These are phyloP conservation scores for Aspergillus tamarii DNA, from an alignment of 2,329 filamentous ascomycete species.

Conservation along the genomic window DNA sequence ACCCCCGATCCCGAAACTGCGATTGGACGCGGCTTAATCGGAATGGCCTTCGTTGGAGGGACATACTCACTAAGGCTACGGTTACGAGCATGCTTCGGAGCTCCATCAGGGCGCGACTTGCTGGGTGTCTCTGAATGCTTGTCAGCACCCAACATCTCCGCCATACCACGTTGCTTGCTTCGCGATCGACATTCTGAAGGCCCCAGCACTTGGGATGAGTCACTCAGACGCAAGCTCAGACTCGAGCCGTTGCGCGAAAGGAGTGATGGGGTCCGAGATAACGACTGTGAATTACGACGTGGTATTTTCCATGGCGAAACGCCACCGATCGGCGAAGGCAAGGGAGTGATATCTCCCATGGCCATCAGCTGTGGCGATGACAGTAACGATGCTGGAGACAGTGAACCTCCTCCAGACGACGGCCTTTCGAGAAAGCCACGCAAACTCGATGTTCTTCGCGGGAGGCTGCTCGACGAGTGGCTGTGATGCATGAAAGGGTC, in stretches of 20 bases:
- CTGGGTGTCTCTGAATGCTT: slow-evolving; percentile 26
- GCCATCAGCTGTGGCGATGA: slow-evolving; percentile 74
- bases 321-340: slow-evolving; percentile 70
- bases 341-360: slow-evolving; percentile 76
- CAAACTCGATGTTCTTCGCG: slow-evolving; percentile 49
- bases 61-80: slow-evolving; percentile 88
- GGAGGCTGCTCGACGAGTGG: slow-evolving; percentile 46
- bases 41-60: slow-evolving; percentile 67
- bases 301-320: slow-evolving; percentile 49
- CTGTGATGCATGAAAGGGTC: slow-evolving; percentile 44
- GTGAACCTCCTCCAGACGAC: slow-evolving; percentile 46
- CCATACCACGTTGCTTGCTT: slow-evolving; percentile 46
- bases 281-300: slow-evolving; percentile 57
- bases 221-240: slow-evolving; percentile 38
- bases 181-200: slow-evolving; percentile 35
- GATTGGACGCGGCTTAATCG: slow-evolving; percentile 69
- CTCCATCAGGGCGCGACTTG: slow-evolving; percentile 28
- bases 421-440: slow-evolving; percentile 42
- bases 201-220: slow-evolving; percentile 38
- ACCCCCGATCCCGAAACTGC: slow-evolving; percentile 67
- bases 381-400: slow-evolving; percentile 67
- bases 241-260: slow-evolving; percentile 43
- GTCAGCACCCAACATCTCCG: slow-evolving; percentile 30
- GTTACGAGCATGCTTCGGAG: slow-evolving; percentile 64
- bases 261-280: slow-evolving; percentile 47